Base-by-base conservation (phyloP, 2,329 filamentous ascomycete genomes). In the Venturia nashicola region DNA sequence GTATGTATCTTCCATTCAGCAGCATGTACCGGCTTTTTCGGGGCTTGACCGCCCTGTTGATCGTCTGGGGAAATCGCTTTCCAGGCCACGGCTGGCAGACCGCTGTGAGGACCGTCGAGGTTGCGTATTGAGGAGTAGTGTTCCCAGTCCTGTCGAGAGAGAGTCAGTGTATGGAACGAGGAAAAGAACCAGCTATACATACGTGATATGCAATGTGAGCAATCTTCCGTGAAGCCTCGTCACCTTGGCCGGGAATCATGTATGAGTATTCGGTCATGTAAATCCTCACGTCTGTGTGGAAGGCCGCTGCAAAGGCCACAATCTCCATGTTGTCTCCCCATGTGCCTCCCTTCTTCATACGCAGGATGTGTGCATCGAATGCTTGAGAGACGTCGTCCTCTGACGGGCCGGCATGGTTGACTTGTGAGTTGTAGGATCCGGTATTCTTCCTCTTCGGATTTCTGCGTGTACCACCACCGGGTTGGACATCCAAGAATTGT, bases 271-370 rank as follows among this genome's bases (percentile, higher is more conserved):
- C 78, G 71, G 79, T 69, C 73, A 82, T 76, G 73, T 85, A 87
- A 64, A 88, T 82, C 68, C 81, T 81, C 63, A 89, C 83, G 71
- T 88, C 82, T 62, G 81, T 80, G 61, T 81, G 77, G 71, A 81
- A 87, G 27, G 81, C 82, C 64, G 82, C 80, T 36, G 83, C 82
- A 72, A 89, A 89, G 6, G 86, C 86, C 40, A 80, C 79, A 55
- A 90, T 81, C 73, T 88, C 85, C 75, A 86, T 80, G 65, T 88
- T 85, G 70, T 86, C 86, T 34, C 84, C 86, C 74, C 82, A 89
- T 46, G 82, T 82, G 61, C 83, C 83, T 39, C 79, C 78, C 69
- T 81, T 80, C 39, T 82, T 80, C 79, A 88, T 87, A 64, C 78
- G 76, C 66, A 78, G 74, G 14, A 89, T 76, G 71, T 86, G 83